A percentile compares a stretch with the other conserved stretches of the same genome.
phyloP scores from a whole-genome alignment of 805 yeast species.

The Hanseniaspora nectarophila region DNA sequence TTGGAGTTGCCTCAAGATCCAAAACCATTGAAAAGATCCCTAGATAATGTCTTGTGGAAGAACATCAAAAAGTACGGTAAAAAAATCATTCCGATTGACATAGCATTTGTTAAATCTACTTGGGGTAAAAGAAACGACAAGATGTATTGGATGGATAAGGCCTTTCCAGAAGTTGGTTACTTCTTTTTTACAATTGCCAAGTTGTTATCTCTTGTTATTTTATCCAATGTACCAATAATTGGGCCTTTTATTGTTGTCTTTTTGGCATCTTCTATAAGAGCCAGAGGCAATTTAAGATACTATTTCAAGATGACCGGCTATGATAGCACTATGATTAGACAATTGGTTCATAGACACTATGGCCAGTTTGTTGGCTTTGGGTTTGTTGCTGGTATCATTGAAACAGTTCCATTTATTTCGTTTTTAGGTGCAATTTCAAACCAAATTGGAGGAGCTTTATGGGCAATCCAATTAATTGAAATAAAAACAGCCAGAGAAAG shows the following conservation, averaged over 20 bases:
- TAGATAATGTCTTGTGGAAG: background rate
- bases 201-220: constrained; percentile 15
- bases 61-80: background rate
- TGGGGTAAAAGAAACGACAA: constrained; percentile 10
- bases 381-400: constrained; percentile 38
- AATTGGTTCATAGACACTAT: constrained; percentile 28
- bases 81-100: constrained; percentile 5
- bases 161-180: constrained; percentile 16
- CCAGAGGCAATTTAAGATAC: constrained; percentile 21
- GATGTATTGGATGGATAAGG: constrained; percentile 20
- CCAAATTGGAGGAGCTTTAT: constrained; percentile 50
- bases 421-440: constrained; percentile 47
- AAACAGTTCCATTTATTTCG: constrained; percentile 42
- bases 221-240: constrained; percentile 27
- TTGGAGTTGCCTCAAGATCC: background rate
- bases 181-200: constrained; percentile 14
- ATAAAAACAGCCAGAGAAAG: background rate
- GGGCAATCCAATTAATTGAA: constrained; percentile 40
- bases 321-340: constrained; percentile 26
- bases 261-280: constrained; percentile 23
- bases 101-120: constrained; percentile 3
- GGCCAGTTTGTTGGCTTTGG: constrained; percentile 41
- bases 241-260: constrained; percentile 27
- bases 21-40: background rate
- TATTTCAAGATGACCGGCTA: constrained; percentile 28